Percentiles rank a stretch among this genome's conserved stretches.
phyloP scores from a whole-genome alignment of 768 basidiomycete species.

The Rubroboletus pulcherrimus region DNA sequence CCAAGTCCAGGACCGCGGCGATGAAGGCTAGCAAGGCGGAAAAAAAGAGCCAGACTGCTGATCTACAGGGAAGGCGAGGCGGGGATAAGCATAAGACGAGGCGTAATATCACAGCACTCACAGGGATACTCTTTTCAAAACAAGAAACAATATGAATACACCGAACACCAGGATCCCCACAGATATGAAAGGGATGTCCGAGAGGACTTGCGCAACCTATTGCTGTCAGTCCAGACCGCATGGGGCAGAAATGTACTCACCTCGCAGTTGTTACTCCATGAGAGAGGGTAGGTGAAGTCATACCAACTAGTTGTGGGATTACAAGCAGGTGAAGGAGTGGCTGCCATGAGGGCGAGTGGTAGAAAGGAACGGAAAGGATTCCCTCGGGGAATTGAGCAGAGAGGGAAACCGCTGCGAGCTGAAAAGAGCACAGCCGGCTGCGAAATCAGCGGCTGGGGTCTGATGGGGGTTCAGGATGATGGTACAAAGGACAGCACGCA shows the following conservation, averaged over 20 bases:
- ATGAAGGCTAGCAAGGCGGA: slow-evolving; percentile 59
- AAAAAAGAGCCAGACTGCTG: slow-evolving; percentile 49
- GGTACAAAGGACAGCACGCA: neutral
- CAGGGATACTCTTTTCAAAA: slow-evolving; percentile 50
- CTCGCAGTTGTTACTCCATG: slow-evolving; percentile 40
- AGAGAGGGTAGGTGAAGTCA: slow-evolving; percentile 28
- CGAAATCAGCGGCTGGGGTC: slow-evolving; percentile 5
- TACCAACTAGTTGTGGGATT: slow-evolving; percentile 15
- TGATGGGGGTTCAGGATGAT: neutral
- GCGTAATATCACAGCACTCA: slow-evolving; percentile 30
- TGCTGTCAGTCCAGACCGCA: slow-evolving; percentile 6
- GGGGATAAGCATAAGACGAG: neutral
- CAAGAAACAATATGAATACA: slow-evolving; percentile 52
- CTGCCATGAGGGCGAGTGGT: slow-evolving; percentile 19
- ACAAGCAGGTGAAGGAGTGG: slow-evolving; percentile 12
- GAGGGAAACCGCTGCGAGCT: neutral
- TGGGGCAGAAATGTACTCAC: slow-evolving; percentile 33
- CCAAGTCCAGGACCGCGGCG: slow-evolving; percentile 61
- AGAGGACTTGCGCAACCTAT: slow-evolving; percentile 54
- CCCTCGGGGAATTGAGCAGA: slow-evolving; percentile 7
- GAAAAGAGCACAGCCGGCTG: slow-evolving; percentile 3
- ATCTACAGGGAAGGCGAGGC: slow-evolving; percentile 27
- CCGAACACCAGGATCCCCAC: slow-evolving; percentile 65
- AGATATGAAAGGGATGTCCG: slow-evolving; percentile 65
- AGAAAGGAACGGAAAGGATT: slow-evolving; percentile 12